Evolutionary conservation across 2,329 filamentous ascomycete species (phyloP).

Genomic region (Neobulgaria alba): DNA sequence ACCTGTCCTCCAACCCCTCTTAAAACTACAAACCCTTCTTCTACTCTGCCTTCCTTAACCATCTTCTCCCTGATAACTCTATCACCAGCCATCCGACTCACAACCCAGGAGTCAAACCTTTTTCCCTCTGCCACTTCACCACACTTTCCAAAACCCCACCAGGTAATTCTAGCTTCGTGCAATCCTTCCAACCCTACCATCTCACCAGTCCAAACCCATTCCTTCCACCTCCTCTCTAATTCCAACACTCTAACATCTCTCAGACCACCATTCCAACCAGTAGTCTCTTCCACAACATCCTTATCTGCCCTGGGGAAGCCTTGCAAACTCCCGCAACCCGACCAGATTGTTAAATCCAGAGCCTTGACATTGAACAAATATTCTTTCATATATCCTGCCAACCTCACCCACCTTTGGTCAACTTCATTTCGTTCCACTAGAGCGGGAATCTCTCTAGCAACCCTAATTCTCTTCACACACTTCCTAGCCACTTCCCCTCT

Average conservation of each 20-base stretch:
- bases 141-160: constrained; percentile 16
- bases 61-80: constrained; percentile 18
- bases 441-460: constrained; percentile 17
- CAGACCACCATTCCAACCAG: too few relatives aligned
- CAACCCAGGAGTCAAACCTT: constrained; percentile 18
- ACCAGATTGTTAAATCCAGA: constrained; percentile 23
- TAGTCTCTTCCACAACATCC: neutral
- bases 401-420: constrained; percentile 15
- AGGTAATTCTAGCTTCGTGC: constrained; percentile 16
- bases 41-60: constrained; percentile 16
- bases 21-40: constrained; percentile 12
- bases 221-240: constrained; percentile 8
- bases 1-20: too few relatives aligned
- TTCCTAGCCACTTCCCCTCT: constrained; percentile 13
- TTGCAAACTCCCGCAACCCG: neutral
- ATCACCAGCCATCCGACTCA: constrained; percentile 20
- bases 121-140: neutral
- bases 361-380: constrained; percentile 9
- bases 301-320: neutral
- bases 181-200: constrained; percentile 12
- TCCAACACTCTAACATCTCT: too few relatives aligned
- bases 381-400: constrained; percentile 10
- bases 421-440: neutral
- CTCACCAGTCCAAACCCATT: constrained; percentile 19
- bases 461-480: constrained; percentile 12